phyloP scores from a whole-genome alignment of 2,329 filamentous ascomycete species.

The Penicillium expansum region DNA sequence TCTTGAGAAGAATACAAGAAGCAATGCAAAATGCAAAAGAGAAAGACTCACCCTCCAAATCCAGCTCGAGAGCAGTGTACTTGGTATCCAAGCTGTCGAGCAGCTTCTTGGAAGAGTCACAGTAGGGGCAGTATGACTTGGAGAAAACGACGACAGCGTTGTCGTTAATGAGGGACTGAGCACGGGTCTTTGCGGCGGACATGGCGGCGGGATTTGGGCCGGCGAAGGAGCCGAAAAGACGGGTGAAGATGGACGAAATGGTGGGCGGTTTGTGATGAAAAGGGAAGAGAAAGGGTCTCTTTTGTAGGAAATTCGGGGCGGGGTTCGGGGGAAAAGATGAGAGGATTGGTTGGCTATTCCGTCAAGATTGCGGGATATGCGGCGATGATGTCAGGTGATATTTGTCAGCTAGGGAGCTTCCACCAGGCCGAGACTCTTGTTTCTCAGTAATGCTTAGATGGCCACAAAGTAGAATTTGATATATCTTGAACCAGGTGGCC shows the following conservation, averaged over 20 bases:
- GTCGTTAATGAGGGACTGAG: conserved; percentile 81
- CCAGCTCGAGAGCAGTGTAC: conserved; percentile 75
- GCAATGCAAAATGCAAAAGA: background rate
- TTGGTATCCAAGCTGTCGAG: conserved; percentile 69
- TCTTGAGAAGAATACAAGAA: background rate
- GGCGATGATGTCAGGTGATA: conserved; percentile 26
- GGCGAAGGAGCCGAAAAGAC: conserved; percentile 65
- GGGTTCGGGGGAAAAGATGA: background rate
- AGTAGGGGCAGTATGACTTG: conserved; percentile 97
- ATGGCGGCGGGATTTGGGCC: conserved; percentile 62
- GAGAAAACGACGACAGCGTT: conserved; percentile 93
- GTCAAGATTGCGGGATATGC: conserved; percentile 7
- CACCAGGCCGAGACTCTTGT: background rate
- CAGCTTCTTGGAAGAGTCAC: conserved; percentile 71
- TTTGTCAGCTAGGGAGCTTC: conserved; percentile 13
- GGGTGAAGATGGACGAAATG: conserved; percentile 67
- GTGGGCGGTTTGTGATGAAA: conserved; percentile 37
- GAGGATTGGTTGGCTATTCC: background rate
- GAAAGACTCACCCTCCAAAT: conserved; percentile 68
- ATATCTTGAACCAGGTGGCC: too few species aligned
- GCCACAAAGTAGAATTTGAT: background rate
- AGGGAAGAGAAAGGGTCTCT: conserved; percentile 35
- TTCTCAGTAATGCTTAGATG: background rate
- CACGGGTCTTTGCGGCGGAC: conserved; percentile 79
- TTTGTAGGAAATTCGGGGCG: conserved; percentile 3